These are phyloP conservation scores for Myriosclerotinia curreyana DNA, from an alignment of 2,329 filamentous ascomycete species.

Conservation along the genomic window DNA sequence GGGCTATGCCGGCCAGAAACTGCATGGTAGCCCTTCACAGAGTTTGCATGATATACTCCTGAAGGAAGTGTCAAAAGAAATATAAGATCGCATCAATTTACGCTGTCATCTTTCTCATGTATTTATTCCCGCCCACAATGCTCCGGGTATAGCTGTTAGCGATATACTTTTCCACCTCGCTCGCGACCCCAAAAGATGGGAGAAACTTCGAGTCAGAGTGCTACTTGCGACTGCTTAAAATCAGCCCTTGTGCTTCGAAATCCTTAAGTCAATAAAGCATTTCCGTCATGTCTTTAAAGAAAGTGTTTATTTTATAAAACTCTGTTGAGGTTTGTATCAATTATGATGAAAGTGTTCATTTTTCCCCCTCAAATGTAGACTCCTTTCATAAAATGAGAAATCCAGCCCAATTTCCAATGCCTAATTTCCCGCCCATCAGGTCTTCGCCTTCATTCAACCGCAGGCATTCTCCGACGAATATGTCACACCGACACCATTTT, in stretches of 20 bases:
- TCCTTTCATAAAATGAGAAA: neutral
- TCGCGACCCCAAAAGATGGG: no score
- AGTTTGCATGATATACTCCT: slow-evolving; percentile 9
- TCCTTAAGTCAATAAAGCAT: neutral
- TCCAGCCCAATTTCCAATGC: neutral
- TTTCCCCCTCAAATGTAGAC: no score
- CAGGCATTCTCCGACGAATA: neutral
- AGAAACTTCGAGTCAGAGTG: no score
- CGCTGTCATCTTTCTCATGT: slow-evolving; percentile 11
- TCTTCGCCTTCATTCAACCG: neutral
- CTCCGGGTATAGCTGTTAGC: neutral
- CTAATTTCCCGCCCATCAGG: neutral
- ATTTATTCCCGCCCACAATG: neutral
- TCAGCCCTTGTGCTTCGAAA: neutral
- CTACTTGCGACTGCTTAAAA: no score
- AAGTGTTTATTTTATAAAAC: neutral
- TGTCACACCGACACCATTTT: neutral
- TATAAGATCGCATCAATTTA: neutral
- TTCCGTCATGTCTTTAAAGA: neutral
- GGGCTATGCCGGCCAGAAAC: neutral
- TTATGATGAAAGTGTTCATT: no score
- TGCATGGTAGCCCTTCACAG: neutral
- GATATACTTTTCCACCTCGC: neutral
- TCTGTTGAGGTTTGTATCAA: no score
- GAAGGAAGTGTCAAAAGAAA: slow-evolving; percentile 20